Conservation (phyloP, 768 basidiomycete genomes). For the Tulasnella sp. region DNA sequence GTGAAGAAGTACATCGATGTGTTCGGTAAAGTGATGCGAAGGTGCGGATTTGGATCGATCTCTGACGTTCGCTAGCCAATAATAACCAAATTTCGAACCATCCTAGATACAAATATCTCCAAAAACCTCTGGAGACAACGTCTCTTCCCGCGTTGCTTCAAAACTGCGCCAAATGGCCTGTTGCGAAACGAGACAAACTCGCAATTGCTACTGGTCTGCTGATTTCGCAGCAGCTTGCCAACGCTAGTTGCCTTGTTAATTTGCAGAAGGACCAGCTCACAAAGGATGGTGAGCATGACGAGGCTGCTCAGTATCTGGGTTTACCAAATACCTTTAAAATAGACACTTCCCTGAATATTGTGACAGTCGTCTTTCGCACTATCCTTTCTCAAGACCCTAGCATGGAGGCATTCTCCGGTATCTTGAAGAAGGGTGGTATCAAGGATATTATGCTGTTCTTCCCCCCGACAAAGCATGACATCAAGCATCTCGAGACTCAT, state of each 20-base stretch:
- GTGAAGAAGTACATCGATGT: constrained; percentile 91
- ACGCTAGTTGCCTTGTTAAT: constrained; percentile 63
- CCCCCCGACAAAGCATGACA: constrained; percentile 69
- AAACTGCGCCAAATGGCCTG: constrained; percentile 76
- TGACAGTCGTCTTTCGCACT: constrained; percentile 69
- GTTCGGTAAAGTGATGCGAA: constrained; percentile 88
- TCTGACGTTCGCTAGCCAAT: not conserved
- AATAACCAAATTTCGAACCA: not conserved
- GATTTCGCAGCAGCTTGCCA: constrained; percentile 71
- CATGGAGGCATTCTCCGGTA: constrained; percentile 76
- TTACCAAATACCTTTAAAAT: constrained; percentile 2
- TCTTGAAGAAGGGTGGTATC: constrained; percentile 76
- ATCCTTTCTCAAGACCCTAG: constrained; percentile 63
- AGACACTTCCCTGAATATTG: constrained; percentile 69
- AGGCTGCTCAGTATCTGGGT: not conserved
- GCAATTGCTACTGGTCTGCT: constrained; percentile 71
- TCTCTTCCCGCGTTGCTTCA: constrained; percentile 77
- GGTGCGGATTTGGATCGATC: constrained; percentile 35
- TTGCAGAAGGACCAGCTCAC: constrained; percentile 89
- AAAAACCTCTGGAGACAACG: constrained; percentile 84
- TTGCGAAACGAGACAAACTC: constrained; percentile 69
- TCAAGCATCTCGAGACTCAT: constrained; percentile 65
- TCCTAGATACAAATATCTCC: constrained; percentile 93
- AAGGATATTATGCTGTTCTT: constrained; percentile 82
- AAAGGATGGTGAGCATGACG: constrained; percentile 61